Conservation (phyloP, 1,284 basidiomycete species). For the Puccinia coronata region DNA sequence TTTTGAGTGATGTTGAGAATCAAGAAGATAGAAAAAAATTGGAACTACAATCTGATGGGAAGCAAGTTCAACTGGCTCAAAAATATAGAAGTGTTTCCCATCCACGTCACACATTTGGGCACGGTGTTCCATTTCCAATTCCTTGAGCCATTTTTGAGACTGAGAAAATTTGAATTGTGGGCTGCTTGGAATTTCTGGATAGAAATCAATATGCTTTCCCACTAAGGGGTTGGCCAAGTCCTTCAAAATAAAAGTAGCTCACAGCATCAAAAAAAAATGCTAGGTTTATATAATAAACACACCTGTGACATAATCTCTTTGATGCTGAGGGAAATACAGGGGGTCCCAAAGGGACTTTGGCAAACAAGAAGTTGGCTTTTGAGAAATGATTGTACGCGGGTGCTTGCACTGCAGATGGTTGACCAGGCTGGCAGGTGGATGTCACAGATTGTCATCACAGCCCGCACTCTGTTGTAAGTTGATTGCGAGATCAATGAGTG, state of each 20-base stretch:
- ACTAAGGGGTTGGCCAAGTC: too few species aligned
- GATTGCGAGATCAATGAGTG: neutral
- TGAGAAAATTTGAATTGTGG: neutral
- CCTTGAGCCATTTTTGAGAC: too few species aligned
- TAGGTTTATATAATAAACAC: too few species aligned
- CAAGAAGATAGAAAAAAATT: neutral
- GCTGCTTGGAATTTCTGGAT: neutral
- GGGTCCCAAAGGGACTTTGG: neutral
- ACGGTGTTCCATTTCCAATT: neutral
- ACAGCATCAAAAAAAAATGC: too few species aligned
- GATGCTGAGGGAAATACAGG: neutral
- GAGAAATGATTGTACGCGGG: too few species aligned
- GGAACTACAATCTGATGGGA: neutral
- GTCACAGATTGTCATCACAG: constrained; percentile 1
- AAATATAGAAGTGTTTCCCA: neutral
- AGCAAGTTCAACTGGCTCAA: neutral
- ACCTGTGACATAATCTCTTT: neutral
- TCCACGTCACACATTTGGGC: constrained; percentile 1
- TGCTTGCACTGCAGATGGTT: neutral
- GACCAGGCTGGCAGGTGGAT: neutral
- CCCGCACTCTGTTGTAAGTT: neutral
- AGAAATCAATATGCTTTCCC: too few species aligned
- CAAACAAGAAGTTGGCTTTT: neutral
- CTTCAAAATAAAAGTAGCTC: neutral
- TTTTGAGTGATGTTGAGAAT: neutral